Percentiles rank a stretch among this genome's conserved stretches.
Evolutionary conservation across 495 filamentous ascomycete genomes (phyloP).

Genomic region (Margaritispora aquatica): DNA sequence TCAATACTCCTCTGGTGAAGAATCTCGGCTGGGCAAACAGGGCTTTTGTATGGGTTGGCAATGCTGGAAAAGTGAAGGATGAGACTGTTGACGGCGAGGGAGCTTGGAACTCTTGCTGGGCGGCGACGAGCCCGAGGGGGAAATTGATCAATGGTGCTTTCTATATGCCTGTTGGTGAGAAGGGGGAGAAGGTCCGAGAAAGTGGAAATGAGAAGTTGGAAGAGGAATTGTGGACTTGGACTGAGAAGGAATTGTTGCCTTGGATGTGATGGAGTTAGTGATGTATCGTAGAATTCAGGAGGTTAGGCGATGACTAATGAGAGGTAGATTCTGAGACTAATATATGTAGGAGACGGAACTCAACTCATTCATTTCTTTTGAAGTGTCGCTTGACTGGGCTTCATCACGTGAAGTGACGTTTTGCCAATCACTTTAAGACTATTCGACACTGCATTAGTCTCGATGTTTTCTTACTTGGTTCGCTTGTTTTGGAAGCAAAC

Average conservation of each 20-base stretch:
- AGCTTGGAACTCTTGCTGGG: slow-evolving; percentile 35
- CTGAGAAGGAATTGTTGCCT: slow-evolving; percentile 32
- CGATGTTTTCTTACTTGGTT: too few relatives aligned
- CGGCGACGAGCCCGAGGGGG: slow-evolving; percentile 33
- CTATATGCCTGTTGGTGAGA: slow-evolving; percentile 44
- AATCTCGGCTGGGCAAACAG: not conserved
- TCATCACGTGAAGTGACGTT: too few relatives aligned
- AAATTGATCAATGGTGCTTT: slow-evolving; percentile 35
- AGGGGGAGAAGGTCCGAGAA: slow-evolving; percentile 19
- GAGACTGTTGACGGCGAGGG: not conserved
- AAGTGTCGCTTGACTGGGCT: too few relatives aligned
- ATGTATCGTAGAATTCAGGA: not conserved
- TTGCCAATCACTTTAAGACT: too few relatives aligned
- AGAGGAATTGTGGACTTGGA: slow-evolving; percentile 56
- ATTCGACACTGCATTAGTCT: too few relatives aligned
- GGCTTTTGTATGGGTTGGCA: not conserved
- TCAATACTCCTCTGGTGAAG: slow-evolving; percentile 24
- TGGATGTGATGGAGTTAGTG: not conserved
- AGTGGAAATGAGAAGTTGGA: slow-evolving; percentile 32
- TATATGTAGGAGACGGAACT: too few relatives aligned
- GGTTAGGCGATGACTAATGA: not conserved
- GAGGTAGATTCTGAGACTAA: not conserved
- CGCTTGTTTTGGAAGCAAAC: too few relatives aligned
- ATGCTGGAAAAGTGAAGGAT: not conserved
- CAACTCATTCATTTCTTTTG: too few relatives aligned